Base-by-base conservation (phyloP, 176 grass and related monocot species). In the Alloteropsis semialata region DNA sequence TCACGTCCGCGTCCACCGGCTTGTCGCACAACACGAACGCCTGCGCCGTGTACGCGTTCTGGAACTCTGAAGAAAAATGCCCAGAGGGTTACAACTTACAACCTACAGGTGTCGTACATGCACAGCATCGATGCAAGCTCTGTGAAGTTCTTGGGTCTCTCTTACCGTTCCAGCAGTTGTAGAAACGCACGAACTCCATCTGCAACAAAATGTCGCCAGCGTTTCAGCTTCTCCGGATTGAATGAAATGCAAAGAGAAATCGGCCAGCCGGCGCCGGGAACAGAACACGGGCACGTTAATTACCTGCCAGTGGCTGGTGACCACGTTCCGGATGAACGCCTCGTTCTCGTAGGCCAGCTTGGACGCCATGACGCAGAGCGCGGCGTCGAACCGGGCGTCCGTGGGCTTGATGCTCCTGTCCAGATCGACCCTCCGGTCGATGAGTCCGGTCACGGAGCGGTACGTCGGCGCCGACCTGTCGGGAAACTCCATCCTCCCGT, bases 281-380 rank as follows among this genome's bases (percentile, higher is more conserved):
- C n/a, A n/a, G n/a, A n/a, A n/a, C n/a, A n/a, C n/a, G n/a, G n/a
- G n/a, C n/a, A n/a, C n/a, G n/a, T n/a, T n/a, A n/a, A n/a, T n/a
- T n/a, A n/a, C n/a, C n/a, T n/a, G 45, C 91, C 91, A 93, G 28
- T 69, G 81, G 36, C 50, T 25, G 1, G 49, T 58, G 46, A 93
- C 74, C 5, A 88, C 88, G 81, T 44, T 53, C 34, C 63, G 72
- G 60, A 93, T 79, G 74, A 71, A 82, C 17, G 88, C 68, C 83
- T 90, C 88, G 74, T 82, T 93, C 82, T 93, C 91, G 76, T 93
- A 93, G 3, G 91, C 88, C 33, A 93, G 34, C 63, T 90, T 93
- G 78, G 91, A 84, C 19, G 91, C 91, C 88, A 93, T 88, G 17
- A 90, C 85, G 59, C 85, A 88, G 11, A 93, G 85, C 61, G 78